Conservation (phyloP, 2,329 filamentous ascomycete genomes). For the Colletotrichum sp. region DNA sequence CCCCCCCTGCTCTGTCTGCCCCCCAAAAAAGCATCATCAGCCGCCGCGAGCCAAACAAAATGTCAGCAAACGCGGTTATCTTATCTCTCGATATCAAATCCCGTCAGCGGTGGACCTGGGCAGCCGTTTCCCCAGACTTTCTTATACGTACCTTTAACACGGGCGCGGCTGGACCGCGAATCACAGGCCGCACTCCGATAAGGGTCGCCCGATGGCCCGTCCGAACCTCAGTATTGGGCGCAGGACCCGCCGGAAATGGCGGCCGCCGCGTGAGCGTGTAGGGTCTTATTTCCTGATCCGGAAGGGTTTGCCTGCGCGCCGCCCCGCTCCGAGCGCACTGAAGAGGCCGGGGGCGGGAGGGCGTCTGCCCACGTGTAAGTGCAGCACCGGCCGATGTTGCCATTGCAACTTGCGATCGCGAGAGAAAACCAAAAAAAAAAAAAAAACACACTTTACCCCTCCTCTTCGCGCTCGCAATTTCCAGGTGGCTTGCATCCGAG, state of each 20-base stretch:
- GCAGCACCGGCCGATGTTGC: background rate
- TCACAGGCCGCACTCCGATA: background rate
- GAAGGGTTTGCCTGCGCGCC: background rate
- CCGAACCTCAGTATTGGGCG: background rate
- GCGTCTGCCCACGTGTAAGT: background rate
- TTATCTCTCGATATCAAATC: background rate
- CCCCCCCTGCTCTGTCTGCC: background rate
- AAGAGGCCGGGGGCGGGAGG: background rate
- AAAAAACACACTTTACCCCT: background rate
- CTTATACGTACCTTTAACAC: background rate
- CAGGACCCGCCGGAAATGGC: background rate
- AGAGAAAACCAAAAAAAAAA: background rate
- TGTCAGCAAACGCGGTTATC: background rate
- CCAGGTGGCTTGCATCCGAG: background rate
- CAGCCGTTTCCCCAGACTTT: background rate
- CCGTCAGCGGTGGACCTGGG: background rate
- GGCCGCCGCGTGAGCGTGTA: background rate
- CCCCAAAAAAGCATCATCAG: background rate
- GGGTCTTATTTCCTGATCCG: background rate
- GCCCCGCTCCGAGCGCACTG: background rate
- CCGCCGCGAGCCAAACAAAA: background rate
- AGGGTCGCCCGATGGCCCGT: background rate
- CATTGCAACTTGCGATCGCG: background rate
- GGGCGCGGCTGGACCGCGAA: background rate
- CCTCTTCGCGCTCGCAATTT: background rate